These are phyloP conservation scores for Globisporangium alternatum DNA, from an alignment of 352 stramenopile species.

Conservation along the genomic window DNA sequence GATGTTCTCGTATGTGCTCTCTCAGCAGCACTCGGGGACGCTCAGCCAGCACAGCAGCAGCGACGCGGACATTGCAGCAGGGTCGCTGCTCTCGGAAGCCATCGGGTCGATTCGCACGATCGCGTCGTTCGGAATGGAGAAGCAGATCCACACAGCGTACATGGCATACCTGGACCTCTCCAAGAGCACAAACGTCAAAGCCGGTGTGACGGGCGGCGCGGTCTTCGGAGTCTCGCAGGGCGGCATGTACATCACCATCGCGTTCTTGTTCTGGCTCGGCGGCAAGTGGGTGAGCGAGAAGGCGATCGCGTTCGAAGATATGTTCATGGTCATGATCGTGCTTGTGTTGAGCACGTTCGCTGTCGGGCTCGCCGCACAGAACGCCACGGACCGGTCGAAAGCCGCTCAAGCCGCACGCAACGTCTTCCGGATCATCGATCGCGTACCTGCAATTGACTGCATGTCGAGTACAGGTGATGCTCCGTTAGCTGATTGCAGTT, in stretches of 20 bases:
- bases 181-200: slow-evolving; percentile 25
- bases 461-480: background rate
- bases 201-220: slow-evolving; percentile 40
- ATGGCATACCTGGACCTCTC: slow-evolving; percentile 23
- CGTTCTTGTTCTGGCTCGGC: slow-evolving; percentile 69
- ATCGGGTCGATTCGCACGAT: slow-evolving; percentile 58
- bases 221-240: slow-evolving; percentile 51
- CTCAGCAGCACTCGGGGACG: slow-evolving; percentile 33
- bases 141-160: slow-evolving; percentile 19
- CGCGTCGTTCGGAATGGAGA: slow-evolving; percentile 37
- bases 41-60: slow-evolving; percentile 43
- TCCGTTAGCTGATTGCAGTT: background rate
- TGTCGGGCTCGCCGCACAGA: slow-evolving; percentile 29
- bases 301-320: slow-evolving; percentile 33
- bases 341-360: slow-evolving; percentile 35
- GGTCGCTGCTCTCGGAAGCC: slow-evolving; percentile 36
- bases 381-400: slow-evolving; percentile 31
- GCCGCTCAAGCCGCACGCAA: slow-evolving; percentile 25
- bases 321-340: slow-evolving; percentile 42
- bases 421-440: slow-evolving; percentile 60
- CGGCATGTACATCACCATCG: slow-evolving; percentile 49
- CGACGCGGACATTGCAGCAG: slow-evolving; percentile 34
- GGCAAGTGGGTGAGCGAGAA: slow-evolving; percentile 42
- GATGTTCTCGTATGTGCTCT: slow-evolving; percentile 39
- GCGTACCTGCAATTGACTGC: slow-evolving; percentile 19